A percentile compares a stretch with the other conserved stretches of the same genome.
phyloP scores from a whole-genome alignment of 179 eudicot species.

The Amaranthus tricolor region DNA sequence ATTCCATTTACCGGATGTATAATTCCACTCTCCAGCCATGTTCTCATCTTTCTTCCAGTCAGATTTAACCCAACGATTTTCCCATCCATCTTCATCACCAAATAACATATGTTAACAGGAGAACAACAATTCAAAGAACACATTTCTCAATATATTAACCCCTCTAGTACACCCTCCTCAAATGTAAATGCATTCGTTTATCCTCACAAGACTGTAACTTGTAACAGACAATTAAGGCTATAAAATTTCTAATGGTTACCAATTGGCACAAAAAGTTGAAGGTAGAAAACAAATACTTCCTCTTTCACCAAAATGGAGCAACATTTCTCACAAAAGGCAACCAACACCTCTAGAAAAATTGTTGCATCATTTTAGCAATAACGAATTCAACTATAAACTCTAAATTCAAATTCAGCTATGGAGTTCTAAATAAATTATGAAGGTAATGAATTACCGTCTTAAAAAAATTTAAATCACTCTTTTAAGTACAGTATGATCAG shows the following conservation, averaged over 20 bases:
- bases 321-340: no score
- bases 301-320: no score
- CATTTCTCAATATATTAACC: neutral
- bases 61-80: slow-evolving; percentile 83
- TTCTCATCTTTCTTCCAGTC: slow-evolving; percentile 95
- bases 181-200: neutral
- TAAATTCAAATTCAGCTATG: neutral
- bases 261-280: neutral
- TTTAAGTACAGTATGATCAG: no score
- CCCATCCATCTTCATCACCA: slow-evolving; percentile 74
- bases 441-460: neutral
- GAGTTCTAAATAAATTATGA: neutral
- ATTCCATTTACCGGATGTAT: slow-evolving; percentile 92
- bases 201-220: neutral
- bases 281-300: neutral
- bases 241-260: neutral
- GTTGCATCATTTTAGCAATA: no score
- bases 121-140: neutral
- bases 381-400: neutral
- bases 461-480: neutral
- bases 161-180: neutral
- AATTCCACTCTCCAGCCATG: slow-evolving; percentile 92
- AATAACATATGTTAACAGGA: neutral
- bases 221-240: no score
- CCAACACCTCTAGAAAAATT: no score